Evolutionary conservation across 2,329 filamentous ascomycete species (phyloP), one percentile per base, ranked within the genome.

Genomic region (Exophiala xenobiotica): DNA sequence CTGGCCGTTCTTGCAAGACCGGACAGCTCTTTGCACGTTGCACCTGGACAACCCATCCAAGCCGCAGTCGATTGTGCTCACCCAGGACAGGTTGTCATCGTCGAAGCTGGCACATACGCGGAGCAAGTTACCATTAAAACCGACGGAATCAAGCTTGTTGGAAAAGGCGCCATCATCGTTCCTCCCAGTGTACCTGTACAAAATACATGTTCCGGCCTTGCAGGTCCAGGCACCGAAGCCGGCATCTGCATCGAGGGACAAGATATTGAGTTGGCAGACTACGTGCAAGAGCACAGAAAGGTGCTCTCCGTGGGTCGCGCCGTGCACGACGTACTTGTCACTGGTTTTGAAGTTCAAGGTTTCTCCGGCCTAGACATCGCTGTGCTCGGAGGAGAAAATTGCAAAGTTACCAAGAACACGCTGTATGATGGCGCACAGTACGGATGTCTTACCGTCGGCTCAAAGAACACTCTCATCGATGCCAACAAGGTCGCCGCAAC

Each of bases 231-330:
- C 6, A 58, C 52, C 3, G 46, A 56, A 29, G 53, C 55, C 2
- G 55, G 55, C 7, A 58, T 58, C 26, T 58, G 55, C 29, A 40
- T 58, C 8, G 29, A 45, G 6, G 55, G 55, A 16, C 33, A 44
- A 20, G 24, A 53, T 14, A 40, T 58, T 26, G 37, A 47, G 27
- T 42, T 58, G 6, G 52, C 52, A 19, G 44, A 49, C 7, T 49
- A 46, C 16, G 53, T 46, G 20, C 47, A 49, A 8, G 52, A 55
- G 46, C 55, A 58, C 24, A 38, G 49, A 26, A 54, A 49, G 24
- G 49, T 58, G 7, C 23, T 56, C 14, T 55, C 55, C 3, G 55
- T 58, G 2, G 55, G 49, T 6, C 27, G 18, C n/a, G 31, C 49
- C 12, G 46, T 58, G 11, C 45, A 46, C 11, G 46, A 50, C 23